A percentile compares a stretch with the other conserved stretches of the same genome.
Evolutionary conservation across 73 alveolate species (phyloP).

Genomic region (Symbiodinium pilosum): DNA sequence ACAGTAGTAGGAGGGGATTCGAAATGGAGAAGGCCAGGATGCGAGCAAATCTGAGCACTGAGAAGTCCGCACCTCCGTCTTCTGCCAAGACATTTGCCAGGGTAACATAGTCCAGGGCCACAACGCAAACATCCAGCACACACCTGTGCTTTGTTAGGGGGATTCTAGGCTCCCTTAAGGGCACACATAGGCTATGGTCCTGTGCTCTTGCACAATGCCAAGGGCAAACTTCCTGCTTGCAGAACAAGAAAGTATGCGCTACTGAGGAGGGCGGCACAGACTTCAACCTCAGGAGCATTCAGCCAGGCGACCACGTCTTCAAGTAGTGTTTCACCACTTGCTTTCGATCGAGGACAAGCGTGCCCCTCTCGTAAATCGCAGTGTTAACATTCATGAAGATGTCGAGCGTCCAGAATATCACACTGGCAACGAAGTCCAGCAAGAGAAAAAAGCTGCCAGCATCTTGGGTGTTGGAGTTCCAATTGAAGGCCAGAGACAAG

Average conservation of each 20-base stretch:
- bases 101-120: slow-evolving; percentile 59
- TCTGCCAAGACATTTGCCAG: slow-evolving; percentile 27
- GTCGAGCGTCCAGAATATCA: slow-evolving; percentile 55
- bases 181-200: no score
- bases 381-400: slow-evolving; percentile 53
- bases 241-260: no score
- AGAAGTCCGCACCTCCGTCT: background rate
- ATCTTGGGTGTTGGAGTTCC: slow-evolving; percentile 5
- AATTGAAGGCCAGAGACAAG: slow-evolving; percentile 45
- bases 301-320: slow-evolving; percentile 23
- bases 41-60: background rate
- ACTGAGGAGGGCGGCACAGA: background rate
- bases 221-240: no score
- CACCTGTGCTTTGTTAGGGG: no score
- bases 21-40: background rate
- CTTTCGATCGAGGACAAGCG: slow-evolving; percentile 15
- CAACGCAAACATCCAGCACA: slow-evolving; percentile 26
- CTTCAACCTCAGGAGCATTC: background rate
- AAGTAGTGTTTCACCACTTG: slow-evolving; percentile 25
- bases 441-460: slow-evolving; percentile 36
- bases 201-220: no score
- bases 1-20: no score
- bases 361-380: slow-evolving; percentile 52
- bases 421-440: slow-evolving; percentile 14
- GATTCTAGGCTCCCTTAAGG: no score